These are phyloP conservation scores for Hypoxylon sp. DNA, from an alignment of 2,329 filamentous ascomycete species.

Conservation along the genomic window DNA sequence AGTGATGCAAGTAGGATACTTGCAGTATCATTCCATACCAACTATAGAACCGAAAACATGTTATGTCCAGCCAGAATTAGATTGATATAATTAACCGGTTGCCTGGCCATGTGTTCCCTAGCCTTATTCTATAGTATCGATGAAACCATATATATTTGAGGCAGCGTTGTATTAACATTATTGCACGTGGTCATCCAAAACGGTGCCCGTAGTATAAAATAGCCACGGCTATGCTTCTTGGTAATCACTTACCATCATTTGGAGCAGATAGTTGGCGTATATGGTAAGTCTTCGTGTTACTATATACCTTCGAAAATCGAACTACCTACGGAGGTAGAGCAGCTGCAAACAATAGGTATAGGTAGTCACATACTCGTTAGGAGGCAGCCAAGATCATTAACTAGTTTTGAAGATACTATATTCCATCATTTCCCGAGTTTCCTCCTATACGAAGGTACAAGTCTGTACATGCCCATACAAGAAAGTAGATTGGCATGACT, in stretches of 20 bases:
- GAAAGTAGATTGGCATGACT: slow-evolving; percentile 15
- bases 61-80: neutral
- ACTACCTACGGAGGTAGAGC: neutral
- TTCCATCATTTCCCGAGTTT: slow-evolving; percentile 32
- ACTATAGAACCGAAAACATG: neutral
- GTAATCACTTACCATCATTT: neutral
- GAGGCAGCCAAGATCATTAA: slow-evolving; percentile 3
- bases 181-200: neutral
- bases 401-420: neutral
- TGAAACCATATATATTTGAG: neutral
- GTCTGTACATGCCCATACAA: slow-evolving; percentile 6
- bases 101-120: neutral
- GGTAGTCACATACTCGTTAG: neutral
- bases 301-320: neutral
- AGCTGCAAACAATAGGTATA: neutral
- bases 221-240: neutral
- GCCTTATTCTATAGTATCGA: neutral
- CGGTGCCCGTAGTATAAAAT: neutral
- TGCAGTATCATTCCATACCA: neutral
- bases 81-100: neutral
- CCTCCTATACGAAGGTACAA: slow-evolving; percentile 24
- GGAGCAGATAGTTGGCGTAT: neutral
- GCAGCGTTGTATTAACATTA: neutral
- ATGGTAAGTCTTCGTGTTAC: neutral
- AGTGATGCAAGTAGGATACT: neutral